These are phyloP conservation scores for Coemansia javaensis DNA, from an alignment of 192 early-diverging fungal species.

Conservation along the genomic window DNA sequence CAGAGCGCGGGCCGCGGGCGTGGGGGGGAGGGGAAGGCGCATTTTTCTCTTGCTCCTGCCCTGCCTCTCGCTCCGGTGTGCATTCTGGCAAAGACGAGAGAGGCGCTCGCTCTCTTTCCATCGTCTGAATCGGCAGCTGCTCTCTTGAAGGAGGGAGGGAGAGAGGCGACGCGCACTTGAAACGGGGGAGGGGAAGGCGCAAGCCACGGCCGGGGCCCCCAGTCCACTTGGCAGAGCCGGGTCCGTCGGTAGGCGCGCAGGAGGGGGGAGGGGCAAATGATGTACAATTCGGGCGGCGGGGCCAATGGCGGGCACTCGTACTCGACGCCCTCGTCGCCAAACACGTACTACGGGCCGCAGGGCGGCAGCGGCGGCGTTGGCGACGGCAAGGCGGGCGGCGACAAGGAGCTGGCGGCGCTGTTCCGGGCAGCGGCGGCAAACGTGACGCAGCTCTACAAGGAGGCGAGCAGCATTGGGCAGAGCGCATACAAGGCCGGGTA, in stretches of 20 bases:
- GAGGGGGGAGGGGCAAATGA: too few species aligned
- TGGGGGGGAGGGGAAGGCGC: too few species aligned
- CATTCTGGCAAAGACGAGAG: too few species aligned
- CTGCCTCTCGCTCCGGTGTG: too few species aligned
- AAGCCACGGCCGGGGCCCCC: too few species aligned
- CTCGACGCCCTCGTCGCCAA: slow-evolving; percentile 40
- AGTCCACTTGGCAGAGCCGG: too few species aligned
- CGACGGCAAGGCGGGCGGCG: slow-evolving; percentile 23
- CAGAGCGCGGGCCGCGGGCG: too few species aligned
- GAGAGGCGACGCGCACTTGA: too few species aligned
- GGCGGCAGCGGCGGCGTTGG: slow-evolving; percentile 9
- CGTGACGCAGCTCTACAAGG: slow-evolving; percentile 47
- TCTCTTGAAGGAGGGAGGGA: not conserved
- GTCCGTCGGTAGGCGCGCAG: too few species aligned
- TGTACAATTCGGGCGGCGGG: slow-evolving; percentile 27
- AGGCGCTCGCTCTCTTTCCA: too few species aligned
- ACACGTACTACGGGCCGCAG: slow-evolving; percentile 13
- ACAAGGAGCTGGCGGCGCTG: slow-evolving; percentile 37
- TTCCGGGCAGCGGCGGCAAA: slow-evolving; percentile 47
- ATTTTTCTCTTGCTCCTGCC: too few species aligned
- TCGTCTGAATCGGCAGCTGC: not conserved
- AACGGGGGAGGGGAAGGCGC: too few species aligned
- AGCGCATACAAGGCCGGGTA: slow-evolving; percentile 43
- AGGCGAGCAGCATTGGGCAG: slow-evolving; percentile 41
- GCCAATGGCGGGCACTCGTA: slow-evolving; percentile 20